phyloP scores from a whole-genome alignment of 495 filamentous ascomycete genomes.

The Aspergillus cristatus region DNA sequence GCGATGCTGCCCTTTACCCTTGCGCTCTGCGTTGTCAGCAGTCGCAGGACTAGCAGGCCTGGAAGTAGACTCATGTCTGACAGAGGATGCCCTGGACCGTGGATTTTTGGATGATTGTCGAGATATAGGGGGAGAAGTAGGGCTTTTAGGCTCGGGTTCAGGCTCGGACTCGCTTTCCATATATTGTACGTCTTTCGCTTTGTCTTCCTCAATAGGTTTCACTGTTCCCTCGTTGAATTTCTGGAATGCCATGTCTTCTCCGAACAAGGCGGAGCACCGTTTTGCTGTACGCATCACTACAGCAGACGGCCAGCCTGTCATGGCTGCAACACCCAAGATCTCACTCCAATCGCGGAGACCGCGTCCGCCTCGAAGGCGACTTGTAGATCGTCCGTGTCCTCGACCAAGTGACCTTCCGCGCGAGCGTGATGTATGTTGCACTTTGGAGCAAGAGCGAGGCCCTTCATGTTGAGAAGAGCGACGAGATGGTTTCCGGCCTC shows the following conservation, averaged over 20 bases:
- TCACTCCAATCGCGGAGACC: constrained; percentile 71
- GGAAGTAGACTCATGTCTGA: constrained; percentile 5
- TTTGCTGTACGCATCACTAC: constrained; percentile 57
- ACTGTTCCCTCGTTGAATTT: constrained; percentile 39
- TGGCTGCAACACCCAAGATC: constrained; percentile 61
- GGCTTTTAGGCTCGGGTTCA: constrained; percentile 8
- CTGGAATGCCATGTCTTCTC: constrained; percentile 52
- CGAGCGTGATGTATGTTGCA: constrained; percentile 9
- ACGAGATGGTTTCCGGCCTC: constrained; percentile 22
- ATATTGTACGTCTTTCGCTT: constrained; percentile 14
- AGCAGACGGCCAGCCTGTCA: constrained; percentile 52
- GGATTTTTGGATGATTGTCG: constrained; percentile 1
- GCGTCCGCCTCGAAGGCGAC: constrained; percentile 11
- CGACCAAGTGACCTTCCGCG: constrained; percentile 11
- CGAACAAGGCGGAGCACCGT: constrained; percentile 64
- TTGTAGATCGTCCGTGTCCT: constrained; percentile 5
- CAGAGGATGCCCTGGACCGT: constrained; percentile 3
- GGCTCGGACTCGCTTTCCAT: constrained; percentile 27
- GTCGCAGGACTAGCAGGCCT: constrained; percentile 4
- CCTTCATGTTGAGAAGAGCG: not conserved
- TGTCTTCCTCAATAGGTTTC: constrained; percentile 12
- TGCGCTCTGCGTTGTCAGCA: constrained; percentile 2
- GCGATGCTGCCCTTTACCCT: constrained; percentile 22
- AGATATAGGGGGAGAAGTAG: constrained; percentile 2
- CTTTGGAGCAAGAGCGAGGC: constrained; percentile 2